Evolutionary conservation across 495 filamentous ascomycete species (phyloP).

Genomic region (Venustampulla echinocandica): DNA sequence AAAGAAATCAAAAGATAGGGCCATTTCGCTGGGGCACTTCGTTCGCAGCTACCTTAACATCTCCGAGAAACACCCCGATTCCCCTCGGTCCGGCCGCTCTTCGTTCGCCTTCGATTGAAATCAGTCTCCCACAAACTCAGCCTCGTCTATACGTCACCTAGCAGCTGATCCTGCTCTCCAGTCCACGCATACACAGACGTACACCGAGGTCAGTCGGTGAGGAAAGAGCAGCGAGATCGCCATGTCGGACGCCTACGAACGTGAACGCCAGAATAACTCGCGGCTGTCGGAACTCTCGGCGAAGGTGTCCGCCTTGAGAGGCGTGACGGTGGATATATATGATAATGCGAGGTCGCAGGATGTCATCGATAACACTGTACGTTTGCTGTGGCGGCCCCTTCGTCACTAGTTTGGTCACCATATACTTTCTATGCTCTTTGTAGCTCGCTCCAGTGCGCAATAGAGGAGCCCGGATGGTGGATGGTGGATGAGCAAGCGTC

Average conservation of each 20-base stretch:
- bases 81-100: too few species aligned
- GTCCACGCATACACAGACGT: not conserved
- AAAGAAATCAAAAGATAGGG: too few species aligned
- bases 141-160: not conserved
- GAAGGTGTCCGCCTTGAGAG: conserved; percentile 85
- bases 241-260: conserved; percentile 95
- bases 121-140: not conserved
- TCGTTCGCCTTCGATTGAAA: too few species aligned
- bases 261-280: conserved; percentile 92
- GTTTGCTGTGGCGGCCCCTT: conserved; percentile 17
- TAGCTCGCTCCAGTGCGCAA: too few species aligned
- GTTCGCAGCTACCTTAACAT: too few species aligned
- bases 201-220: not conserved
- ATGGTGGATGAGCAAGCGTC: too few species aligned
- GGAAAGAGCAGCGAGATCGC: not conserved
- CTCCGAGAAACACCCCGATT: too few species aligned
- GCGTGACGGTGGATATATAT: conserved; percentile 98
- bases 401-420: too few species aligned
- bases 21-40: too few species aligned
- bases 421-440: too few species aligned
- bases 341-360: conserved; percentile 83
- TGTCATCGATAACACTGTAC: conserved; percentile 77
- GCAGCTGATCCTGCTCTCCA: not conserved
- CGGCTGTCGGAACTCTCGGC: conserved; percentile 82
- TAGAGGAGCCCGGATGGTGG: too few species aligned